These are phyloP conservation scores for Cyberlindnera lachancei DNA, from an alignment of 805 yeast genomes.

Conservation along the genomic window DNA sequence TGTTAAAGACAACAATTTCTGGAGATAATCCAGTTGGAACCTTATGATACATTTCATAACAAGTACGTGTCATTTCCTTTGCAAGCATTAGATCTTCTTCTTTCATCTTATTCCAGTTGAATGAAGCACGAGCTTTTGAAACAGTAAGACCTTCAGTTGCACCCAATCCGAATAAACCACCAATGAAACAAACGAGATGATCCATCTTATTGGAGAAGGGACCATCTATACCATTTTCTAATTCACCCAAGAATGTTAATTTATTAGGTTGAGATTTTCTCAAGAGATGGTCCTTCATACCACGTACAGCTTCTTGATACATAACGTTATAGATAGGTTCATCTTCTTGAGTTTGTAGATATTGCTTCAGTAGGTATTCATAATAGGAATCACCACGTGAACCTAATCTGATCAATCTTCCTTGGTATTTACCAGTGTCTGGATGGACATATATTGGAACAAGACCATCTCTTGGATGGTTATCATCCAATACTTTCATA, in stretches of 20 bases:
- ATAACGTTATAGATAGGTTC: slow-evolving; percentile 58
- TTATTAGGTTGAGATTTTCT: slow-evolving; percentile 53
- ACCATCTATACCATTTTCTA: slow-evolving; percentile 58
- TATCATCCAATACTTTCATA: slow-evolving; percentile 60
- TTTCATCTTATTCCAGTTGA: slow-evolving; percentile 49
- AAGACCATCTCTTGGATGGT: slow-evolving; percentile 62
- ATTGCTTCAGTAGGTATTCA: slow-evolving; percentile 82
- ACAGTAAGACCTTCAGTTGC: slow-evolving; percentile 71
- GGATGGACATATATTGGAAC: slow-evolving; percentile 79
- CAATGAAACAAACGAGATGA: slow-evolving; percentile 86
- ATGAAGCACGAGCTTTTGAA: slow-evolving; percentile 43
- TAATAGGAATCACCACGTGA: slow-evolving; percentile 92
- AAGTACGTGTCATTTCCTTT: slow-evolving; percentile 67
- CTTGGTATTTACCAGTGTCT: slow-evolving; percentile 61
- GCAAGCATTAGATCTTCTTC: slow-evolving; percentile 65
- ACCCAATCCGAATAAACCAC: slow-evolving; percentile 83
- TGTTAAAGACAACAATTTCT: slow-evolving; percentile 80
- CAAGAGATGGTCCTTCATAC: slow-evolving; percentile 64
- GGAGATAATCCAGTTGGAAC: slow-evolving; percentile 77
- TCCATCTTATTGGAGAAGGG: slow-evolving; percentile 72
- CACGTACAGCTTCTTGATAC: slow-evolving; percentile 71
- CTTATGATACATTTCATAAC: slow-evolving; percentile 77
- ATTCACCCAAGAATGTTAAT: slow-evolving; percentile 70
- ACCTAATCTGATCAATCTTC: slow-evolving; percentile 67
- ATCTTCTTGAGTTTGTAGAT: slow-evolving; percentile 61